phyloP scores from a whole-genome alignment of 768 basidiomycete species.

The Termitomyces sp. region DNA sequence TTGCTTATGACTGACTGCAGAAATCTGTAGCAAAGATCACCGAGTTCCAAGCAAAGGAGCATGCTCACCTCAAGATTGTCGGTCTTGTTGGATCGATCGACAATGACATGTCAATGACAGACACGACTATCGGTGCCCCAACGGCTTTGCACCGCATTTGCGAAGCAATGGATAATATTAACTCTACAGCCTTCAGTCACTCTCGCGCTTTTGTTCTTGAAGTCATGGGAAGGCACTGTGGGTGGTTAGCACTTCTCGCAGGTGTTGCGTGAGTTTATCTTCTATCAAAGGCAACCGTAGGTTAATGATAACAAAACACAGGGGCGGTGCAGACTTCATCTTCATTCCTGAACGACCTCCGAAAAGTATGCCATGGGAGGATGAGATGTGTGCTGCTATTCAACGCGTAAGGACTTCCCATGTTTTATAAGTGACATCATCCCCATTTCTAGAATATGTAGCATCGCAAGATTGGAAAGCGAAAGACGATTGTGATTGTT shows the following conservation, averaged over 20 bases:
- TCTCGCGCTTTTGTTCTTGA: constrained; percentile 97
- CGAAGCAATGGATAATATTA: constrained; percentile 97
- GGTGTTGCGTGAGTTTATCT: constrained; percentile 67
- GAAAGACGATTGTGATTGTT: constrained; percentile 97
- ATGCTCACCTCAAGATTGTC: constrained; percentile 89
- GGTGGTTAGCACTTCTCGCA: constrained; percentile 93
- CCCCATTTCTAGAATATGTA: constrained; percentile 27
- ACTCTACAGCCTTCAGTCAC: constrained; percentile 93
- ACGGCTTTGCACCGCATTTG: constrained; percentile 98
- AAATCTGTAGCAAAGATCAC: constrained; percentile 61
- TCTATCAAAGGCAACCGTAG: not conserved
- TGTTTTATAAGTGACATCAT: not conserved
- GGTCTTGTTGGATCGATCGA: constrained; percentile 99
- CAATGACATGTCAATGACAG: constrained; percentile 98
- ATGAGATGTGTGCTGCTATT: constrained; percentile 85
- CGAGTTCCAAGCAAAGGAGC: constrained; percentile 60
- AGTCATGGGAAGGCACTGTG: constrained; percentile 99
- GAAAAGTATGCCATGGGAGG: constrained; percentile 76
- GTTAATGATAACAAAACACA: constrained; percentile 20
- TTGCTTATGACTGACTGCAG: not conserved
- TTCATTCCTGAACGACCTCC: constrained; percentile 97
- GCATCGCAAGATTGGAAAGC: constrained; percentile 91
- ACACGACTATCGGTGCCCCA: constrained; percentile 93
- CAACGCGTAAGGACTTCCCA: constrained; percentile 51
- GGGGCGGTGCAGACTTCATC: constrained; percentile 92